A percentile compares a stretch with the other conserved stretches of the same genome.
These are phyloP conservation scores for Bruguiera sexangula DNA, from an alignment of 345 rosid species.

Conservation along the genomic window DNA sequence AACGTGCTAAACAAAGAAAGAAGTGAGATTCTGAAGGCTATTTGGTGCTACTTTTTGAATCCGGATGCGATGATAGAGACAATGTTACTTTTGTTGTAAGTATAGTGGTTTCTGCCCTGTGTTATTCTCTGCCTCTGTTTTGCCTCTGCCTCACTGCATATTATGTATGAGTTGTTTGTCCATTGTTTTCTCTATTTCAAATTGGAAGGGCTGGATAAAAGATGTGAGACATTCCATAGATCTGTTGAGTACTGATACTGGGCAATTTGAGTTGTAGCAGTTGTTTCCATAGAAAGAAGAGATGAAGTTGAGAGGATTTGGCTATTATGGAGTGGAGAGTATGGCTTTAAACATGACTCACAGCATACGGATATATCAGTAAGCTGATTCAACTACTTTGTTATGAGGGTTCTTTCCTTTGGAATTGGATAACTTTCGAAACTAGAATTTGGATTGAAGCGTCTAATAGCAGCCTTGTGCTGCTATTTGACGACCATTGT, in stretches of 20 bases:
- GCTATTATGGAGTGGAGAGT: not conserved
- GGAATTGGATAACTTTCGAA: slow-evolving; percentile 2
- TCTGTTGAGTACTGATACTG: not conserved
- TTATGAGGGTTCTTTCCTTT: not conserved
- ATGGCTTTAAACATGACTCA: not conserved
- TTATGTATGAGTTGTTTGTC: not conserved
- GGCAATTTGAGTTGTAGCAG: not conserved
- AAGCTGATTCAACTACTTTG: not conserved
- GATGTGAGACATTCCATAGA: not conserved
- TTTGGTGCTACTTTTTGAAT: slow-evolving; percentile 53
- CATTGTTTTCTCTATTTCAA: not conserved
- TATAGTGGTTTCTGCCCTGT: slow-evolving; percentile 14
- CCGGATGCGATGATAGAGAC: slow-evolving; percentile 68
- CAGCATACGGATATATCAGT: not conserved
- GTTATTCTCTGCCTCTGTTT: not conserved
- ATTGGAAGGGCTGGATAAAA: not conserved
- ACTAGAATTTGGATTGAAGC: not conserved
- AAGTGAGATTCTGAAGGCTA: slow-evolving; percentile 38
- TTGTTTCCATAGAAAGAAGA: not conserved
- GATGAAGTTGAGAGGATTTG: not conserved
- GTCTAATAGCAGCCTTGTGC: no score
- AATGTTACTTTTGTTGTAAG: slow-evolving; percentile 73
- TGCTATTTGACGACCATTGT: no score
- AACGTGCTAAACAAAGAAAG: slow-evolving; percentile 30
- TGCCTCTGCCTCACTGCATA: not conserved